These are phyloP conservation scores for Begonia loranthoides DNA, from an alignment of 306 rosid species.

Conservation along the genomic window DNA sequence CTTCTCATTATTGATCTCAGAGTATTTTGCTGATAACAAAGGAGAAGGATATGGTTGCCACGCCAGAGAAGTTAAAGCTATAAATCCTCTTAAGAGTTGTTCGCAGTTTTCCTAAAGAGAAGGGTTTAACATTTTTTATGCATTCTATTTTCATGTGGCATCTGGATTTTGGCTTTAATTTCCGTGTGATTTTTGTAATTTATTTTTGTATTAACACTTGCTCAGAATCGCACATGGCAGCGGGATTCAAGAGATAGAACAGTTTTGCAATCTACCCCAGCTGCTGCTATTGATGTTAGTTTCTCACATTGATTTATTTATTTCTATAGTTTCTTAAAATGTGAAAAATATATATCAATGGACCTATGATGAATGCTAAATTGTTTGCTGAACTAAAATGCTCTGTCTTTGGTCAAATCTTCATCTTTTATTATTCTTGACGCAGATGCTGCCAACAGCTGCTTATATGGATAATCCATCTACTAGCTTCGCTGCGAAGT, in stretches of 20 bases:
- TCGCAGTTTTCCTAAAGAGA: too few species aligned
- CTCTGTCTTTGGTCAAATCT: constrained; percentile 8
- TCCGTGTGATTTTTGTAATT: constrained; percentile 10
- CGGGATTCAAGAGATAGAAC: constrained; percentile 83
- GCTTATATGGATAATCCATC: constrained; percentile 95
- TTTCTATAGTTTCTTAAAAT: constrained; percentile 1
- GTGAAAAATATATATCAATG: too few species aligned
- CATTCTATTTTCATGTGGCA: too few species aligned
- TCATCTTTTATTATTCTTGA: constrained; percentile 9
- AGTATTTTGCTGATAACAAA: too few species aligned
- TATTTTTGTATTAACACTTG: constrained; percentile 12
- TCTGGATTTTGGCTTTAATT: not conserved
- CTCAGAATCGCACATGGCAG: constrained; percentile 85
- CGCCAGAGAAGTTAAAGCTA: too few species aligned
- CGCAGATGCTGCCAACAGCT: constrained; percentile 82
- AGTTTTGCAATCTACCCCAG: constrained; percentile 72
- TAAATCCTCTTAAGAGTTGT: too few species aligned
- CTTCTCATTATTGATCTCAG: too few species aligned
- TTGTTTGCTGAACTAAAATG: too few species aligned
- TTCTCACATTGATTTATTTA: constrained; percentile 1
- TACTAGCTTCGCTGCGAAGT: constrained; percentile 86
- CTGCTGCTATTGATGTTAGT: constrained; percentile 91
- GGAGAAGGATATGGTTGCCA: too few species aligned
- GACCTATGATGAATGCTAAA: too few species aligned
- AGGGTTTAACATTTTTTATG: too few species aligned